Evolutionary conservation across 768 basidiomycete species (phyloP).

Genomic region (Lactifluus pinguis): DNA sequence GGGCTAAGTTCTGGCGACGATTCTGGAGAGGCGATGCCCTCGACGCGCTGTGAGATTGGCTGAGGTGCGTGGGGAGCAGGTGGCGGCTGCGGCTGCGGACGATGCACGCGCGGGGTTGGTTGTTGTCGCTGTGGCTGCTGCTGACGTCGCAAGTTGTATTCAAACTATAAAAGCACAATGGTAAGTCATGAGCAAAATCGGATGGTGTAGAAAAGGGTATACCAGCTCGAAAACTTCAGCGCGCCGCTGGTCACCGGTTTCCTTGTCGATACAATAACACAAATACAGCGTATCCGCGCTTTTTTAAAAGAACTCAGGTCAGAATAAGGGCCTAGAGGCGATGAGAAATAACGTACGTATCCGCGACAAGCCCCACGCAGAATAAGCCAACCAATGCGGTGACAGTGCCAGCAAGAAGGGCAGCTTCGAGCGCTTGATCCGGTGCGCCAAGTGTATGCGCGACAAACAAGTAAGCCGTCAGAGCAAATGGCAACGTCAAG

Average conservation of each 20-base stretch:
- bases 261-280: conserved; percentile 58
- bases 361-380: conserved; percentile 72
- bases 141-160: conserved; percentile 12
- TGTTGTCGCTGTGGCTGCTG: conserved; percentile 4
- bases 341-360: conserved; percentile 40
- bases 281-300: conserved; percentile 60
- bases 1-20: conserved; percentile 17
- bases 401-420: conserved; percentile 67
- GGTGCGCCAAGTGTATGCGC: conserved; percentile 69
- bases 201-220: conserved; percentile 20
- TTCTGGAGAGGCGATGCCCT: conserved; percentile 15
- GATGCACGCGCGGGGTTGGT: not conserved
- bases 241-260: conserved; percentile 40
- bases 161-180: conserved; percentile 6
- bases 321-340: not conserved
- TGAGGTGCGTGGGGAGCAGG: conserved; percentile 12
- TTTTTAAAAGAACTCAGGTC: not conserved
- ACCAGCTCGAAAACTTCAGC: conserved; percentile 50
- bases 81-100: not conserved
- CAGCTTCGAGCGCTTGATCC: conserved; percentile 62
- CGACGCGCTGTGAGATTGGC: conserved; percentile 18
- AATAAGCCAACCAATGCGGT: conserved; percentile 78
- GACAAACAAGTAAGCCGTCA: conserved; percentile 82
- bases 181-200: not conserved
- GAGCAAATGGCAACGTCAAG: conserved; percentile 71